A percentile compares a stretch with the other conserved stretches of the same genome.
Evolutionary conservation across 2,329 filamentous ascomycete species (phyloP).

Genomic region (Drechslera avenae): DNA sequence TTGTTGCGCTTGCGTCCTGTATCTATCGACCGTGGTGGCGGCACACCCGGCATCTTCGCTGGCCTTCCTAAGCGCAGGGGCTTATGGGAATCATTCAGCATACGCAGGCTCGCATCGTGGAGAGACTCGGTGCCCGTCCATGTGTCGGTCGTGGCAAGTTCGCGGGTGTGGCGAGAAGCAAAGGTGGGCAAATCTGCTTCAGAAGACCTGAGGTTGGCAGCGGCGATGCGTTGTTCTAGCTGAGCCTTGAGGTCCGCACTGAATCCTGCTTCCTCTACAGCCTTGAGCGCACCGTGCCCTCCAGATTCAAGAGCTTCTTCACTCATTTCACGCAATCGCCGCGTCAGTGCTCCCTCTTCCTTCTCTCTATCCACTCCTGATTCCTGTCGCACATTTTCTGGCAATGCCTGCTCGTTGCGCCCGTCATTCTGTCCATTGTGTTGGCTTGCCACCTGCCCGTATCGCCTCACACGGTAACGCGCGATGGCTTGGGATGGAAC

Average conservation of each 20-base stretch:
- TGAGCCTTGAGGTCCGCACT: constrained; percentile 64
- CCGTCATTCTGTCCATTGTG: constrained; percentile 16
- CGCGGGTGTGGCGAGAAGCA: constrained; percentile 71
- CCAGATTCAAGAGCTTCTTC: constrained; percentile 63
- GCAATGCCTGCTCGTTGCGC: constrained; percentile 23
- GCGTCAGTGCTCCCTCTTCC: constrained; percentile 61
- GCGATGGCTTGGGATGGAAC: constrained; percentile 13
- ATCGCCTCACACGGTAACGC: constrained; percentile 21
- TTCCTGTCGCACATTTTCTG: not conserved
- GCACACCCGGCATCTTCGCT: constrained; percentile 25
- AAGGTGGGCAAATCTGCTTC: constrained; percentile 60
- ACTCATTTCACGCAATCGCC: constrained; percentile 63
- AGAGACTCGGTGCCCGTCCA: constrained; percentile 81
- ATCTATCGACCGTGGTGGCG: constrained; percentile 37
- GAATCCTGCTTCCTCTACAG: constrained; percentile 66
- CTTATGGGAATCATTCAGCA: constrained; percentile 69
- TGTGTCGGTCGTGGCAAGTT: constrained; percentile 68
- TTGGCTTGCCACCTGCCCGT: constrained; percentile 29
- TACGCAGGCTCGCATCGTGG: constrained; percentile 78
- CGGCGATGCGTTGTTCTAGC: constrained; percentile 64
- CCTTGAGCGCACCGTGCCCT: constrained; percentile 60
- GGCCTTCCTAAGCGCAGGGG: constrained; percentile 46
- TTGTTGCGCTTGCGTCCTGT: constrained; percentile 48
- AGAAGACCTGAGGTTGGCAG: constrained; percentile 61
- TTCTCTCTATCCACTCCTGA: constrained; percentile 16